These are phyloP conservation scores for Gnomoniopsis smithogilvyi DNA, from an alignment of 2,329 filamentous ascomycete species.

Conservation along the genomic window DNA sequence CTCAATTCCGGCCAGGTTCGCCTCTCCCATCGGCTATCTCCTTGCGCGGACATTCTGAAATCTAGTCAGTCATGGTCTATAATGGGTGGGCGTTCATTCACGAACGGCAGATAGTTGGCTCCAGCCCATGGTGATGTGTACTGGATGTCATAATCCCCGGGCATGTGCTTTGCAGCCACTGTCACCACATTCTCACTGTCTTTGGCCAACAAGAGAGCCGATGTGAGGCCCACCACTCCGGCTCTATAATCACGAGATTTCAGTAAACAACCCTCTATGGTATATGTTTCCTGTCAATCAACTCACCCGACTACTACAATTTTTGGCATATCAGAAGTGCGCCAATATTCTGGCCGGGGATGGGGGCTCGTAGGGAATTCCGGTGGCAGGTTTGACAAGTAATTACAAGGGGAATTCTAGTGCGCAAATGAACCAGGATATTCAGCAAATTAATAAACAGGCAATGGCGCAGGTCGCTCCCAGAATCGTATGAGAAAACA, in stretches of 20 bases:
- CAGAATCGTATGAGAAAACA: no score
- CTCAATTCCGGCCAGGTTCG: slow-evolving; percentile 63
- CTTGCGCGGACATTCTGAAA: slow-evolving; percentile 40
- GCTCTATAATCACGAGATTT: slow-evolving; percentile 28
- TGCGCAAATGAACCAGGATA: no score
- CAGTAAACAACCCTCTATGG: background rate
- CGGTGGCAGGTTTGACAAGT: no score
- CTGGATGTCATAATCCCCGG: slow-evolving; percentile 87
- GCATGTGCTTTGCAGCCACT: slow-evolving; percentile 73
- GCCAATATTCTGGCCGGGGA: no score
- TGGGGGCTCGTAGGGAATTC: background rate
- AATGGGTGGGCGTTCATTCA: slow-evolving; percentile 21
- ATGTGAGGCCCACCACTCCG: slow-evolving; percentile 50
- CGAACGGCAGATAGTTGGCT: slow-evolving; percentile 73
- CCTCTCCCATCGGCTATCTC: slow-evolving; percentile 54
- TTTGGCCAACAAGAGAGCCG: slow-evolving; percentile 45
- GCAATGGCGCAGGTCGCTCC: no score
- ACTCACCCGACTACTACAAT: slow-evolving; percentile 38
- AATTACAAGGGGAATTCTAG: no score
- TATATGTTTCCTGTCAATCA: background rate
- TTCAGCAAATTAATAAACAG: no score
- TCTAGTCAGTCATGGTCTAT: slow-evolving; percentile 16
- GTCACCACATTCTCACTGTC: slow-evolving; percentile 38
- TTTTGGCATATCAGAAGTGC: slow-evolving; percentile 25
- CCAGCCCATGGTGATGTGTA: slow-evolving; percentile 90